Base-by-base conservation (phyloP, 805 yeast genomes). In the Scheffersomyces coipomensis region DNA sequence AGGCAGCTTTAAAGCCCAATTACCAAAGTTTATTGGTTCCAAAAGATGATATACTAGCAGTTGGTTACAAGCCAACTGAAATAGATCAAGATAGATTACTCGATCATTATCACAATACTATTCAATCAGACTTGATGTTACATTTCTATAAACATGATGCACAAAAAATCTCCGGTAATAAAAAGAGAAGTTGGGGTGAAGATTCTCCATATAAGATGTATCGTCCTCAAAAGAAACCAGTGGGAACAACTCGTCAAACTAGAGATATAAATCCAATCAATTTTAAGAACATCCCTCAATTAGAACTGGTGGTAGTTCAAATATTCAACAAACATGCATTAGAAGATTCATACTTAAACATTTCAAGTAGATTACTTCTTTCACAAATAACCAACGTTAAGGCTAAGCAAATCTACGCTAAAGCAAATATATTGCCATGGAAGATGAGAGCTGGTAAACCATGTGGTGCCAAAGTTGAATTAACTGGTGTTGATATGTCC, bases 321-420 rank as follows among this genome's bases (percentile, higher is more conserved):
- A 79, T 95, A 53, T 91, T 78, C 55, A 91, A 79, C 34, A 80
- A 78, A 49, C 81, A 78, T 31, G 88, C 93, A 5, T 78, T 78
- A 49, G 81, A 77, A 41, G 80, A 83, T 52, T 75, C 81, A 32
- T 82, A 88, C 66, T 71, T 81, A 44, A 87, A 88, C 22, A 77
- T 89, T 40, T 76, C 89, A 24, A 88, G 95, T 9, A 71, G 79
- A 37, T 73, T 88, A 43, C 91, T 86, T 64, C 58, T 93, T 42
- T 95, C 93, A 53, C 98, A 91, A 61, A 85, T 93, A 53, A 91
- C 99, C n/a, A 96, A 96, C 45, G 80, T 75, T 45, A 87, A 88
- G 60, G 89, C 97, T 27, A 68, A 72, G 44, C 76, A 84, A 18
- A 68, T 88, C 13, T 85, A 71, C 56, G 84, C 95, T 30, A 85